phyloP scores from a whole-genome alignment of 345 rosid genomes.

The Ceriops zippeliana region DNA sequence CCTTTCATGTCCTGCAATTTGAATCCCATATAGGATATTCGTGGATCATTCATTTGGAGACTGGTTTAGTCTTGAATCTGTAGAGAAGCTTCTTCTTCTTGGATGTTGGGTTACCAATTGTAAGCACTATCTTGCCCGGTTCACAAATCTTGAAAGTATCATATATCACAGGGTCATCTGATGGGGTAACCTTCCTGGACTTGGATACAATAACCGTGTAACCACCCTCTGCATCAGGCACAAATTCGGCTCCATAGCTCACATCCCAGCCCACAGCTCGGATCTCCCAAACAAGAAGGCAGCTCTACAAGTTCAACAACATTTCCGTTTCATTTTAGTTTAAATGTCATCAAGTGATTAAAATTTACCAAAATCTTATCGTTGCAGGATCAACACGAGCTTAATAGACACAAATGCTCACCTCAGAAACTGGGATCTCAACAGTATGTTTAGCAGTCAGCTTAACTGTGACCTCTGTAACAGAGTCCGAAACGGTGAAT shows the following conservation, averaged over 20 bases:
- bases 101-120: slow-evolving; percentile 39
- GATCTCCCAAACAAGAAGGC: slow-evolving; percentile 41
- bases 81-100: slow-evolving; percentile 57
- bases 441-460: slow-evolving; percentile 34
- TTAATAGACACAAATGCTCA: not conserved
- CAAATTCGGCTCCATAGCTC: slow-evolving; percentile 46
- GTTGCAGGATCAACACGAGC: slow-evolving; percentile 1
- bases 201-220: slow-evolving; percentile 48
- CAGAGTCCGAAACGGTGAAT: slow-evolving; percentile 33
- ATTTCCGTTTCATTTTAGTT: too few relatives aligned
- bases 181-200: slow-evolving; percentile 30
- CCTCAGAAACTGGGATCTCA: slow-evolving; percentile 43
- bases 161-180: slow-evolving; percentile 32
- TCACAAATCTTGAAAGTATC: slow-evolving; percentile 40
- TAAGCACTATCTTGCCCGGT: slow-evolving; percentile 41
- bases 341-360: too few relatives aligned
- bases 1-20: too few relatives aligned
- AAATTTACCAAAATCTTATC: too few relatives aligned
- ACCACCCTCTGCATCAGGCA: slow-evolving; percentile 33
- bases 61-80: slow-evolving; percentile 40
- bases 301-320: slow-evolving; percentile 15
- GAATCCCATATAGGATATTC: not conserved
- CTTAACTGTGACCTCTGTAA: slow-evolving; percentile 37
- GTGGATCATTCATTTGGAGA: slow-evolving; percentile 18
- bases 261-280: slow-evolving; percentile 52